phyloP scores from a whole-genome alignment of 257 asterid genomes.

The Capsicum chinense region DNA sequence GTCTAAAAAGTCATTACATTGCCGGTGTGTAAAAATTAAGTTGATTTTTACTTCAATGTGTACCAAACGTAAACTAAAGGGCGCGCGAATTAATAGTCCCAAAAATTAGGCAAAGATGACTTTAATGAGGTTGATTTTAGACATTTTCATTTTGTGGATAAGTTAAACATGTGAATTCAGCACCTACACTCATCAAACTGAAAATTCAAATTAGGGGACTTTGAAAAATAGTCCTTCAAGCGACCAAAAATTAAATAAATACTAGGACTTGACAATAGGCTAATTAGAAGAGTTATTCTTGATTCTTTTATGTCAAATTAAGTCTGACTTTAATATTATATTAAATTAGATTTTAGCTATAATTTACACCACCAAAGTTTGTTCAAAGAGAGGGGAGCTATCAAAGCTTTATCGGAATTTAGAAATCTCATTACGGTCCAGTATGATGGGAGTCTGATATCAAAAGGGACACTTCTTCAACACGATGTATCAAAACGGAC shows the following conservation, averaged over 20 bases:
- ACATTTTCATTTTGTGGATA: background rate
- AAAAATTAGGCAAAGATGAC: background rate
- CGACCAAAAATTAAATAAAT: background rate
- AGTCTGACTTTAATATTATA: no score
- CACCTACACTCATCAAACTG: background rate
- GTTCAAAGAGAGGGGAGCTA: no score
- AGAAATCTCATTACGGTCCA: no score
- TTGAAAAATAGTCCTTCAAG: background rate
- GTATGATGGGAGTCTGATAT: no score
- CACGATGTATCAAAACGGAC: no score
- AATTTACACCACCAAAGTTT: no score
- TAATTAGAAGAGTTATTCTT: background rate
- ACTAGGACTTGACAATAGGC: background rate
- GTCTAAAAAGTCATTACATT: no score
- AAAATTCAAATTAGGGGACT: slow-evolving; percentile 8
- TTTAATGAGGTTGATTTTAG: background rate
- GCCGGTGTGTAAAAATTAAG: no score
- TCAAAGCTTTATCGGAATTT: no score
- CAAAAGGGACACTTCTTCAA: no score
- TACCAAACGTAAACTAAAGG: background rate
- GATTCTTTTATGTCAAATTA: background rate
- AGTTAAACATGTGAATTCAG: background rate
- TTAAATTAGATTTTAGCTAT: no score
- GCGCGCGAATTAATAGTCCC: background rate
- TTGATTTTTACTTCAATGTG: no score